These are phyloP conservation scores for Litchi chinensis DNA, from an alignment of 345 rosid species.

Conservation along the genomic window DNA sequence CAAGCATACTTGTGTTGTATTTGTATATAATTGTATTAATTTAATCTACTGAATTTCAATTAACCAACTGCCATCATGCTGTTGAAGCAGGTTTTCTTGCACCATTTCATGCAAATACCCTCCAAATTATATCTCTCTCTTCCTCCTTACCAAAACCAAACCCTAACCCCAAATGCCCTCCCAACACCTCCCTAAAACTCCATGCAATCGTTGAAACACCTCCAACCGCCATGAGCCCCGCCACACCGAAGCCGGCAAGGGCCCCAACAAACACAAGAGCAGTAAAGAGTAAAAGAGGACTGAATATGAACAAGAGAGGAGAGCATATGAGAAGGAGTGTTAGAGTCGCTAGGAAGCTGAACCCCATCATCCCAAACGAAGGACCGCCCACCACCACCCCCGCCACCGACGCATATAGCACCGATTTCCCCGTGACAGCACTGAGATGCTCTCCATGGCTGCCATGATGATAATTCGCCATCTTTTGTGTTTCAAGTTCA, in stretches of 20 bases:
- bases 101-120: constrained; percentile 10
- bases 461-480: too few species aligned
- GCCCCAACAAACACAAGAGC: constrained; percentile 30
- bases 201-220: constrained; percentile 40
- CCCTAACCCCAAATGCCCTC: constrained; percentile 8
- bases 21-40: neutral
- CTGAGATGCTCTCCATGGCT: too few species aligned
- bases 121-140: too few species aligned
- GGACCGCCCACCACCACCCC: constrained; percentile 38
- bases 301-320: constrained; percentile 44
- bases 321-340: constrained; percentile 37
- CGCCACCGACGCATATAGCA: constrained; percentile 29
- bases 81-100: constrained; percentile 7
- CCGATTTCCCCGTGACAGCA: neutral
- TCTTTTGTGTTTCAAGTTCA: too few species aligned
- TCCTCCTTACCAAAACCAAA: constrained; percentile 1
- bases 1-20: neutral
- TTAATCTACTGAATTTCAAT: neutral
- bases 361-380: constrained; percentile 37
- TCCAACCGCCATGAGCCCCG: constrained; percentile 34
- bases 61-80: neutral
- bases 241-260: constrained; percentile 36
- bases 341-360: constrained; percentile 37
- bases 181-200: constrained; percentile 25
- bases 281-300: constrained; percentile 36